phyloP scores from a whole-genome alignment of 2,329 filamentous ascomycete species.

The Apiospora rasikravindrae region DNA sequence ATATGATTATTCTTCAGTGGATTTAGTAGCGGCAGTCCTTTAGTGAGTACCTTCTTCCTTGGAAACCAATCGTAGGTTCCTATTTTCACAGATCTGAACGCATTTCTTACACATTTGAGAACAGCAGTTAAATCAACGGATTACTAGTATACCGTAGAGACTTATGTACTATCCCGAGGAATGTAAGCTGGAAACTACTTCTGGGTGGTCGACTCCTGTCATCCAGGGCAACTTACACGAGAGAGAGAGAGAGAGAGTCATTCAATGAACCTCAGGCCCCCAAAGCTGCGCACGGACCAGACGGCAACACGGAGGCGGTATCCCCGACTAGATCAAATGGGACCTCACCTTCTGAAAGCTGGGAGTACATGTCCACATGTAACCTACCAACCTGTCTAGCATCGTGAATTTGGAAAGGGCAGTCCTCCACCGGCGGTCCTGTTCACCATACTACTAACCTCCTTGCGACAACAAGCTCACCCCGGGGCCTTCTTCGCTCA shows the following conservation, averaged over 20 bases:
- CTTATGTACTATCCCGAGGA: not conserved
- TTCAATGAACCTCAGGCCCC: too few relatives aligned
- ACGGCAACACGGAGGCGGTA: constrained; percentile 13
- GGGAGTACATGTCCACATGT: constrained; percentile 8
- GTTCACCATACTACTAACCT: not conserved
- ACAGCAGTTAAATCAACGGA: not conserved
- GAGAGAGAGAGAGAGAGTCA: too few relatives aligned
- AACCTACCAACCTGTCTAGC: not conserved
- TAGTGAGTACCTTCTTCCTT: not conserved
- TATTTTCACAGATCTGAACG: not conserved
- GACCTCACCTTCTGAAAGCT: not conserved
- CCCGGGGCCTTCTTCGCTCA: not conserved
- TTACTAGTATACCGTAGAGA: not conserved
- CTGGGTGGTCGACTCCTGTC: not conserved
- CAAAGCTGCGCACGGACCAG: not conserved
- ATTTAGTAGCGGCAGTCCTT: not conserved
- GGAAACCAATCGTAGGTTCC: not conserved
- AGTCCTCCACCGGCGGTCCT: not conserved
- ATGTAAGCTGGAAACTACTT: not conserved
- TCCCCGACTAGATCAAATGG: constrained; percentile 1
- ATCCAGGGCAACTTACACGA: not conserved
- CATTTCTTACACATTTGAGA: not conserved
- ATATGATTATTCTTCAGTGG: not conserved
- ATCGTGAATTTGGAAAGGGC: constrained; percentile 14
- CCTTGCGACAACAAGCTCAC: constrained; percentile 7